Evolutionary conservation across 164 flowering plant species (phyloP), one percentile per base, ranked within the genome.

Genomic region (Vitis cinerea): DNA sequence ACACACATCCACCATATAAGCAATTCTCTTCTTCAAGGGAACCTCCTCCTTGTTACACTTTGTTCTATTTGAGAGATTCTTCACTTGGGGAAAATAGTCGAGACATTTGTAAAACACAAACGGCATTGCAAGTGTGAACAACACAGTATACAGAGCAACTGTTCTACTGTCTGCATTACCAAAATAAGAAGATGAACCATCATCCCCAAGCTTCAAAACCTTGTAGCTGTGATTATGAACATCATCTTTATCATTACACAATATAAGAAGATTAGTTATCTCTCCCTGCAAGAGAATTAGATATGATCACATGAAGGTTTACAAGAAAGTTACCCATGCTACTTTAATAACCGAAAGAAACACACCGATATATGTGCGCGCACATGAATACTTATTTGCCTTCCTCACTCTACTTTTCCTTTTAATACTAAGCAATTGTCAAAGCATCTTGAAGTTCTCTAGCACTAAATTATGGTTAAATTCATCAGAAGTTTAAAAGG

Each of bases 21-120:
- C 97, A 75, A 91, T 74, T 77, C 93, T 86, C 80, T 94, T 94
- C 82, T 85, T 94, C 84, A 90, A 71, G 37, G 98, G 93, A 80
- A 87, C 96, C 75, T 89, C 97, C 77, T 93, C 97, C 51, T 82
- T 85, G 55, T 70, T 84, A 64, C 73, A 78, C 71, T 66, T 74
- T 57, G 66, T 56, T 77, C 87, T 79, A 74, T 67, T 85, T 12
- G 76, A 73, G 44, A 81, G 56, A 71, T 68, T 77, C 70, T 69
- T 86, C 63, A 84, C 70, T 75, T 65, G 78, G 23, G 89, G 91
- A 71, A 87, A 77, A 77, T 81, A 70, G 67, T 93, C 90, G 64
- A 93, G 86, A 82, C 65, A 85, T 77, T 86, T 85, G 78, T 84
- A 88, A 66, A 91, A 68, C 37, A 88, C 6, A 76, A 93, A 88